Evolutionary conservation across 202 grass and related monocot species (phyloP).

Genomic region (Panicum hallii): DNA sequence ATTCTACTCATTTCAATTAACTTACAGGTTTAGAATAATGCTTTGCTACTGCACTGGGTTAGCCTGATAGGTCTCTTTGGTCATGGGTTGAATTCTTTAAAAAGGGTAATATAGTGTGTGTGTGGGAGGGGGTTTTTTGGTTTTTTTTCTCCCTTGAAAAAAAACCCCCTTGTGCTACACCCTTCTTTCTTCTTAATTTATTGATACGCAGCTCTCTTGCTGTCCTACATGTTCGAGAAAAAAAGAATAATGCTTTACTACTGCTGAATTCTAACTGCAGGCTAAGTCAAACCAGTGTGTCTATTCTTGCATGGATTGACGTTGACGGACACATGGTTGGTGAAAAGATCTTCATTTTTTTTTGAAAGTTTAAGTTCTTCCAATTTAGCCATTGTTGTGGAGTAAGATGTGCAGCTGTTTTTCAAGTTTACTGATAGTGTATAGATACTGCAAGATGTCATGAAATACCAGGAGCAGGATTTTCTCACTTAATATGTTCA

Average conservation of each 20-base stretch:
- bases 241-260: not conserved
- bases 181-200: no score
- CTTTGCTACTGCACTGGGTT: not conserved
- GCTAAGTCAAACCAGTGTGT: slow-evolving; percentile 7
- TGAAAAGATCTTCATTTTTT: not conserved
- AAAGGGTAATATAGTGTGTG: no score
- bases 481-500: not conserved
- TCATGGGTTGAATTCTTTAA: no score
- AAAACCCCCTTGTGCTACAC: no score
- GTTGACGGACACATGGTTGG: not conserved
- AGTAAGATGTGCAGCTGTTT: not conserved
- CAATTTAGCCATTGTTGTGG: not conserved
- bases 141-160: no score
- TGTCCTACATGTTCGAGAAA: no score
- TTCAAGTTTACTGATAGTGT: slow-evolving; percentile 3
- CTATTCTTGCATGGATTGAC: not conserved
- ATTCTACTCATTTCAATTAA: not conserved
- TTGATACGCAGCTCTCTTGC: no score
- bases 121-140: no score
- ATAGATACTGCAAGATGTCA: not conserved
- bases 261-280: not conserved
- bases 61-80: no score
- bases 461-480: not conserved
- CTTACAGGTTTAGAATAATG: not conserved
- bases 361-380: not conserved